Evolutionary conservation across 2,329 filamentous ascomycete genomes (phyloP).

Genomic region (Cladosporium colombiae): DNA sequence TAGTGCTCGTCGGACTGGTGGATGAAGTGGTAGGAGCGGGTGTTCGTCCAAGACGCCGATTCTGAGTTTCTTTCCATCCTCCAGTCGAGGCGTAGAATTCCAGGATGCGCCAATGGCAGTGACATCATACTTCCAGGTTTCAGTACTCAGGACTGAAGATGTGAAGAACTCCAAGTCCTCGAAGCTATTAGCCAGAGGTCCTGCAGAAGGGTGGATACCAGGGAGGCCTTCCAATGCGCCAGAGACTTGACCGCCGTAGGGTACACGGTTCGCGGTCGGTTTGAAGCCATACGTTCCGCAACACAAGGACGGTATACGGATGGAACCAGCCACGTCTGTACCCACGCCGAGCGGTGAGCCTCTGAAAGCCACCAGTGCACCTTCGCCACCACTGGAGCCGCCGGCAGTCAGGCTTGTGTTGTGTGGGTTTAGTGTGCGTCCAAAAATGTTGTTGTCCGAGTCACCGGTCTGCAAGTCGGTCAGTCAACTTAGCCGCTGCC

Average conservation of each 20-base stretch:
- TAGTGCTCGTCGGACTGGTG: neutral
- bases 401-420: conserved; percentile 53
- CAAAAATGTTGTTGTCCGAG: conserved; percentile 54
- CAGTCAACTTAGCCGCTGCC: neutral
- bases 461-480: conserved; percentile 42
- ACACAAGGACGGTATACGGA: conserved; percentile 54
- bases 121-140: neutral
- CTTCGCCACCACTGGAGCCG: conserved; percentile 56
- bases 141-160: conserved; percentile 22
- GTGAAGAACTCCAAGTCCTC: conserved; percentile 57
- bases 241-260: conserved; percentile 50
- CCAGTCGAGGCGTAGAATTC: neutral
- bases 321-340: conserved; percentile 57
- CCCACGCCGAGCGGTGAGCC: conserved; percentile 54
- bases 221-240: conserved; percentile 45
- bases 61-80: neutral
- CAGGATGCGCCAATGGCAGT: neutral
- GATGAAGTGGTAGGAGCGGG: neutral
- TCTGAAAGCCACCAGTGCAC: conserved; percentile 51
- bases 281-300: conserved; percentile 53
- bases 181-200: conserved; percentile 50
- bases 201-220: conserved; percentile 52
- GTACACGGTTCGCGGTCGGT: conserved; percentile 49
- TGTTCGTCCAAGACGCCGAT: neutral
- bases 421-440: conserved; percentile 51